A percentile compares a stretch with the other conserved stretches of the same genome.
Evolutionary conservation across 2,329 filamentous ascomycete species (phyloP).

Genomic region (Myotisia sp.): DNA sequence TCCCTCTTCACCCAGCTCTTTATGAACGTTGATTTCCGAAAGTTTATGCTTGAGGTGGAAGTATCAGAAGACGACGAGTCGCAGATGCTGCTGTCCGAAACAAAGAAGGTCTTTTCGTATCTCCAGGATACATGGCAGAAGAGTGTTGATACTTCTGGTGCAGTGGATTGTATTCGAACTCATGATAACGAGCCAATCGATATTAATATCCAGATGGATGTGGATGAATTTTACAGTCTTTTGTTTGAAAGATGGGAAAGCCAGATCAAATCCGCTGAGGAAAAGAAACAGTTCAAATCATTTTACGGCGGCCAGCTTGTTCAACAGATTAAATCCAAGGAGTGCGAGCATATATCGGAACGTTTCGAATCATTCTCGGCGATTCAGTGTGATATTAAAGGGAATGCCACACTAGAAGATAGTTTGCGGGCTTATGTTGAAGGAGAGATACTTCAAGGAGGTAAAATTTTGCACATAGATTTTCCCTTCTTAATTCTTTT

Average conservation of each 20-base stretch:
- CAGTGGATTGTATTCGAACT: slow-evolving; percentile 63
- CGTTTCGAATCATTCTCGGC: slow-evolving; percentile 81
- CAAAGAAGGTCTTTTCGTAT: slow-evolving; percentile 65
- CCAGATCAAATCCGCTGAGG: slow-evolving; percentile 53
- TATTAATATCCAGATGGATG: slow-evolving; percentile 86
- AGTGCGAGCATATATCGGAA: slow-evolving; percentile 88
- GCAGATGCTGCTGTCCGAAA: slow-evolving; percentile 59
- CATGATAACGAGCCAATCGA: slow-evolving; percentile 76
- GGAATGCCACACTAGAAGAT: slow-evolving; percentile 67
- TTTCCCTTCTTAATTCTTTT: background rate
- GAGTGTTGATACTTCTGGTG: slow-evolving; percentile 55
- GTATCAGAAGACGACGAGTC: slow-evolving; percentile 41
- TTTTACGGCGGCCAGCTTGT: slow-evolving; percentile 88
- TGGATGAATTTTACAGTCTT: slow-evolving; percentile 93
- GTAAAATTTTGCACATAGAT: slow-evolving; percentile 38
- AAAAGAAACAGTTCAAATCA: slow-evolving; percentile 58
- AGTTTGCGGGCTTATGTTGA: slow-evolving; percentile 92
- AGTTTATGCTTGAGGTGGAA: slow-evolving; percentile 59
- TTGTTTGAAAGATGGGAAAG: slow-evolving; percentile 84
- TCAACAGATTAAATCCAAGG: slow-evolving; percentile 88
- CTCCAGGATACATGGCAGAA: slow-evolving; percentile 73
- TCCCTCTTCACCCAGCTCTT: slow-evolving; percentile 88
- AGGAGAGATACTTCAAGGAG: slow-evolving; percentile 89
- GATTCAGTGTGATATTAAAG: slow-evolving; percentile 92
- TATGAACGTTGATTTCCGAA: slow-evolving; percentile 81